Base-by-base conservation (phyloP, 139 green algal species). In the Coccomyxa sp. region DNA sequence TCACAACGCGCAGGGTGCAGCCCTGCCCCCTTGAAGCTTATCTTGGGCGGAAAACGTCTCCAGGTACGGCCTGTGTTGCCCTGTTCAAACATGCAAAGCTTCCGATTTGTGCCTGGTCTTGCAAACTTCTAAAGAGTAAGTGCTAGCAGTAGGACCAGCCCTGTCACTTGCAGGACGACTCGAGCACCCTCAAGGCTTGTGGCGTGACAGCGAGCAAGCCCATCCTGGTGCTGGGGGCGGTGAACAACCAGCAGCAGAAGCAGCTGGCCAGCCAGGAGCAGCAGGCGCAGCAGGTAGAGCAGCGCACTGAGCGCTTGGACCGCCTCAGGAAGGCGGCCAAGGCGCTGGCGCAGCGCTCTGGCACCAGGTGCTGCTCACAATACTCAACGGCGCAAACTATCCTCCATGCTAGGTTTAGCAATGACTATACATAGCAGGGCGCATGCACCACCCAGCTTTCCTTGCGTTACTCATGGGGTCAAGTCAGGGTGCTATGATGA, bases 141-240 rank as follows among this genome's bases (percentile, higher is more conserved):
- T 36, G 24, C 40, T 12, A 9, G 29, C 73, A 24, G 68, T 31
- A 39, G 38, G 3, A 27, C 37, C 24, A 50, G 16, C 38, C 10
- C 24, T 73, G 22, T 38, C 29, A 29, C 22, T 5, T 54, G 44
- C 70, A 82, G 86, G 84, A 91, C 31, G 81, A 89, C 29, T 34
- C 58, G 58, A 84, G 84, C 34, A 39, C 69, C 0, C 81, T 92
- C 6, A 37, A 39, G 8, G 75, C 79, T 0, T 84, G 76, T 54
- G 80, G 83, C 29, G 50, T 91, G 3, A 81, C 54, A 0, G 16
- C 78, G 0, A 55, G 50, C 10, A 85, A 76, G 0, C 80, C 78
- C 33, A 54, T 92, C 18, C 85, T 91, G 3, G 83, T 92, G 18
- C 82, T 87, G 10, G 33, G 69, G 1, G 64, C 77, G 29, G 33